Conservation (phyloP, 2,329 filamentous ascomycete species). For the Fusarium sp. region DNA sequence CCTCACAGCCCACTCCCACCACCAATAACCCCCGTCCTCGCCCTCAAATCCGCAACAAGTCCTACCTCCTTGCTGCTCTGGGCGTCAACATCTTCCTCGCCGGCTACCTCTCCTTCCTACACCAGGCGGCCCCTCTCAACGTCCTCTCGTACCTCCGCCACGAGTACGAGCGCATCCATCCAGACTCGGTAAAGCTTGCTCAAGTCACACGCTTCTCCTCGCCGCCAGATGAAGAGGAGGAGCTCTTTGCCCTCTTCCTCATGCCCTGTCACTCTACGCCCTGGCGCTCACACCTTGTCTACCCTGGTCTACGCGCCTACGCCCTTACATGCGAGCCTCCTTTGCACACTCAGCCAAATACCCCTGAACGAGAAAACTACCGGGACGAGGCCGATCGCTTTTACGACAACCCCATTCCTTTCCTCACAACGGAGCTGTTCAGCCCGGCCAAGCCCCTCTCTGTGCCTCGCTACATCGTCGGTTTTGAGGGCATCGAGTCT, state of each 20-base stretch:
- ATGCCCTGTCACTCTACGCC: constrained; percentile 97
- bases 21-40: constrained; percentile 44
- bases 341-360: constrained; percentile 70
- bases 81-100: constrained; percentile 77
- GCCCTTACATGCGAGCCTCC: constrained; percentile 93
- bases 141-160: constrained; percentile 81
- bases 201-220: constrained; percentile 43
- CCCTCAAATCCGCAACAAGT: constrained; percentile 62
- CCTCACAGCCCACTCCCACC: constrained; percentile 46
- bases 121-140: constrained; percentile 83
- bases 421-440: constrained; percentile 68
- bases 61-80: constrained; percentile 69
- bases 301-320: constrained; percentile 81
- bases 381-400: constrained; percentile 93
- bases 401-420: constrained; percentile 73
- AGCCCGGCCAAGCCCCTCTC: constrained; percentile 25
- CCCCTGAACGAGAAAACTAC: constrained; percentile 74
- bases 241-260: constrained; percentile 81
- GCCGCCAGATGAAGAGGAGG: constrained; percentile 47
- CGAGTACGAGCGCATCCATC: constrained; percentile 73
- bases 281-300: constrained; percentile 89
- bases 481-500: constrained; percentile 69
- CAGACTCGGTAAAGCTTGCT: constrained; percentile 44
- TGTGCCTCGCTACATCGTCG: constrained; percentile 69
- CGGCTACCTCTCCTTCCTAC: constrained; percentile 78